Percentiles rank a stretch among this genome's conserved stretches.
These are phyloP conservation scores for Yamagishiella unicocca DNA, from an alignment of 139 green algal genomes.

Conservation along the genomic window DNA sequence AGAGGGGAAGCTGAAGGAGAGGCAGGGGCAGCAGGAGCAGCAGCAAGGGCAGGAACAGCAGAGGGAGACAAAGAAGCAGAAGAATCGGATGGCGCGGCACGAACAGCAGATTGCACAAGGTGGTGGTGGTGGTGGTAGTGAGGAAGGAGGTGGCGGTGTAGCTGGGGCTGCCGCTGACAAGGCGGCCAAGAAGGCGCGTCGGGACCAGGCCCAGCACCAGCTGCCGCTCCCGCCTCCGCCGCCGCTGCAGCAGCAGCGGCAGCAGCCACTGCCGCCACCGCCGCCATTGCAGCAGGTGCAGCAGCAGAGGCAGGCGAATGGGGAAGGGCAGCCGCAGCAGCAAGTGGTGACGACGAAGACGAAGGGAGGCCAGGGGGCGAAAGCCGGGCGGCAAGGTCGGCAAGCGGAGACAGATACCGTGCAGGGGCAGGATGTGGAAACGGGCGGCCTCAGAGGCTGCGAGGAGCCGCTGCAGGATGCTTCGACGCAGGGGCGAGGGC, in stretches of 20 bases:
- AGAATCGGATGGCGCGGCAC: neutral
- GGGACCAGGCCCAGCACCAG: neutral
- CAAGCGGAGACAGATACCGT: no score
- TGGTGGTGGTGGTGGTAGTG: neutral
- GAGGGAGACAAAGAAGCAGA: neutral
- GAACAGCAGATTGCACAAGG: neutral
- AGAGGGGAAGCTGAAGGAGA: neutral
- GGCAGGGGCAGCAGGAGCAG: neutral
- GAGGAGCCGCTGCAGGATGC: no score
- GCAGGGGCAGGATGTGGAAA: no score
- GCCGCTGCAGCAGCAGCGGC: neutral
- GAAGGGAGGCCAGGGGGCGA: no score
- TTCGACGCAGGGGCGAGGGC: no score
- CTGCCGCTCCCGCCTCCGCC: neutral
- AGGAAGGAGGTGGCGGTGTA: neutral
- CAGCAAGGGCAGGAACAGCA: neutral
- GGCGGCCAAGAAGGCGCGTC: neutral
- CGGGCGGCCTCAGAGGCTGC: no score
- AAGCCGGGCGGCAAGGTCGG: no score
- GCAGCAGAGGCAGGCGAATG: neutral
- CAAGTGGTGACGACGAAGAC: no score
- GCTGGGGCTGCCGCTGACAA: no score
- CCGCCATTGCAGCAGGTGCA: no score
- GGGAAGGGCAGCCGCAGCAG: neutral
- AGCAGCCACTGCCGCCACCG: neutral